Evolutionary conservation across 1,139 yeast genomes (phyloP), one percentile per base, ranked within the genome.

Genomic region (Candida frijolesensis): DNA sequence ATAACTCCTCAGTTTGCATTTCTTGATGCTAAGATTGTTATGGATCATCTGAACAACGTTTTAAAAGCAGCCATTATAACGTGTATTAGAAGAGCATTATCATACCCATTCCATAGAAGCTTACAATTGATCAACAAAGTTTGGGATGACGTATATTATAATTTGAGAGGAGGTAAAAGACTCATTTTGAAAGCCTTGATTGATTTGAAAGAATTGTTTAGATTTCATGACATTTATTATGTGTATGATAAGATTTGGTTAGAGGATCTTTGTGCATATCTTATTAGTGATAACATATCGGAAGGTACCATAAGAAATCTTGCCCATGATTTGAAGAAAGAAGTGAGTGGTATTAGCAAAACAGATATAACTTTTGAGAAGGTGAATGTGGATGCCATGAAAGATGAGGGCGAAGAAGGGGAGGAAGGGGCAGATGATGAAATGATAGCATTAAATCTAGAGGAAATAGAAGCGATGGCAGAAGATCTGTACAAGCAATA

Each of bases 151-250:
- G 90, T 85, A 0, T 83, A 87, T 59, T 76, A 75, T 51, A 72
- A 83, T 10, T 68, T 94, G 42, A 68, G 87, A 48, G 82, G 82
- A 16, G 97, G 97, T 1, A 86, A 84, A 60, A 72, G 89, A 48
- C 73, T 79, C 11, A 76, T 92, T 0, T 69, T 91, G 42, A 79
- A 80, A 56, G 71, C 80, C 1, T 64, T 92, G 35, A 67, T 91
- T 35, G 81, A 78, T 19, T 67, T 84, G 12, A 80, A 88, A 57
- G 92, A 87, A 60, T 68, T 87, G n/a, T 91, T 91, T 66, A 78
- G 97, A 51, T 85, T 72, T 58, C 94, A 89, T 61, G 97, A 92
- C 58, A 80, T 87, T n/a, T 91, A 91, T 64, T 88, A 88, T 61
- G 92, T 90, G 9, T 94, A 94, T 65, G 89, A 89, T 60, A 84